Evolutionary conservation across 2,329 filamentous ascomycete genomes (phyloP).

Genomic region (Alternaria hordeiaustralica): DNA sequence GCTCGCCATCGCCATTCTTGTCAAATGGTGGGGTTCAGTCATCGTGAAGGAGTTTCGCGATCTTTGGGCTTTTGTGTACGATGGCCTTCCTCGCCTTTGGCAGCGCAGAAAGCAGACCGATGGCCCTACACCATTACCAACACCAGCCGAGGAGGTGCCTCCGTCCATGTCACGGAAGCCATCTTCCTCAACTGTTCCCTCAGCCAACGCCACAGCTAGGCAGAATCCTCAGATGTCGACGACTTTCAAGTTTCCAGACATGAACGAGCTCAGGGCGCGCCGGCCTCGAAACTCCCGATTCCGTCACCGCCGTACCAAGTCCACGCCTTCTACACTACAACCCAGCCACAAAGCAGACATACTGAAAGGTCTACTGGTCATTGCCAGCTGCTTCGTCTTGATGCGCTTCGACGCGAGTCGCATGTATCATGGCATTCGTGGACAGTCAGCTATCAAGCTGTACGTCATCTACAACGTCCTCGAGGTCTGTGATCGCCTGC

Average conservation of each 20-base stretch:
- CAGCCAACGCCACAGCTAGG: constrained; percentile 25
- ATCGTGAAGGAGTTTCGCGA: constrained; percentile 74
- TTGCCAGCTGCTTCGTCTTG: constrained; percentile 82
- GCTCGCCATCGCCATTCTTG: constrained; percentile 77
- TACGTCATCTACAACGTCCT: constrained; percentile 99
- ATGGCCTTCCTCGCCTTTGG: constrained; percentile 82
- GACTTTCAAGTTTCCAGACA: constrained; percentile 36
- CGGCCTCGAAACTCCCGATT: constrained; percentile 42
- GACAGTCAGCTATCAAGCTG: constrained; percentile 95
- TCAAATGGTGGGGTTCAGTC: constrained; percentile 78
- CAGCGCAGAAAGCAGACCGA: constrained; percentile 59
- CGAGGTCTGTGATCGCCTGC: constrained; percentile 87
- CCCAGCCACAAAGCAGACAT: constrained; percentile 95
- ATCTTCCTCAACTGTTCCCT: constrained; percentile 27
- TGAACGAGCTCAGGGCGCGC: constrained; percentile 36
- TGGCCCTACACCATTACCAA: constrained; percentile 31
- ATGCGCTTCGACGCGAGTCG: constrained; percentile 93
- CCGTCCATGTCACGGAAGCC: constrained; percentile 33
- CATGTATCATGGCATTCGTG: constrained; percentile 97
- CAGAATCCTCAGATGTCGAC: constrained; percentile 30
- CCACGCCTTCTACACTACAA: constrained; percentile 81
- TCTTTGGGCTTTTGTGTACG: constrained; percentile 77
- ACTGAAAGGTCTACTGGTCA: constrained; percentile 85
- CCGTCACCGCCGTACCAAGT: constrained; percentile 77
- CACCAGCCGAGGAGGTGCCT: constrained; percentile 37